A percentile compares a stretch with the other conserved stretches of the same genome.
Evolutionary conservation across 73 alveolate species (phyloP).

Genomic region (Tetrahymena malaccensis): DNA sequence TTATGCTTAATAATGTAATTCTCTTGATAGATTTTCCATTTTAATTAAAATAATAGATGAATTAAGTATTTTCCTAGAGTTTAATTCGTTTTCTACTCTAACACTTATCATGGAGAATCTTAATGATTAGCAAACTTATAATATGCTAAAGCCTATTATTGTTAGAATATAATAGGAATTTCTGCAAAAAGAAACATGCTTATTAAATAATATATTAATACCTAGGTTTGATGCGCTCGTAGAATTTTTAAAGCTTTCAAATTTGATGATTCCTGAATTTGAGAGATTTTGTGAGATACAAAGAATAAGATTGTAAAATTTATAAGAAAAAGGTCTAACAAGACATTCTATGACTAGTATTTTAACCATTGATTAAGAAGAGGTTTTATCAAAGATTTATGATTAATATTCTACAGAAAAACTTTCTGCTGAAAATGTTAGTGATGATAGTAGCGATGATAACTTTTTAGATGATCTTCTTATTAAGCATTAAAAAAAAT

Average conservation of each 20-base stretch:
- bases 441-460: background rate
- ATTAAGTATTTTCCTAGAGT: background rate
- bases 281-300: background rate
- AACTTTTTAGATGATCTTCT: background rate
- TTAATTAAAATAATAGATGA: background rate
- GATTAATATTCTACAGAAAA: background rate
- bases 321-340: background rate
- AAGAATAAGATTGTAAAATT: background rate
- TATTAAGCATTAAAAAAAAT: background rate
- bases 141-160: background rate
- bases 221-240: background rate
- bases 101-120: background rate
- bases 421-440: background rate
- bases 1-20: background rate
- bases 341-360: background rate
- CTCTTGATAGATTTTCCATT: background rate
- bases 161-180: background rate
- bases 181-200: background rate
- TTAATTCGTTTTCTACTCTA: background rate
- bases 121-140: background rate
- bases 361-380: background rate
- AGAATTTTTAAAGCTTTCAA: background rate
- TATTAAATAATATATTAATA: background rate
- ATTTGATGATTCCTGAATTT: background rate
- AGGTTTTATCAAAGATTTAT: background rate